Evolutionary conservation across 805 yeast species (phyloP), one percentile per base, ranked within the genome.

Genomic region (Kodamaea lidongshanica): DNA sequence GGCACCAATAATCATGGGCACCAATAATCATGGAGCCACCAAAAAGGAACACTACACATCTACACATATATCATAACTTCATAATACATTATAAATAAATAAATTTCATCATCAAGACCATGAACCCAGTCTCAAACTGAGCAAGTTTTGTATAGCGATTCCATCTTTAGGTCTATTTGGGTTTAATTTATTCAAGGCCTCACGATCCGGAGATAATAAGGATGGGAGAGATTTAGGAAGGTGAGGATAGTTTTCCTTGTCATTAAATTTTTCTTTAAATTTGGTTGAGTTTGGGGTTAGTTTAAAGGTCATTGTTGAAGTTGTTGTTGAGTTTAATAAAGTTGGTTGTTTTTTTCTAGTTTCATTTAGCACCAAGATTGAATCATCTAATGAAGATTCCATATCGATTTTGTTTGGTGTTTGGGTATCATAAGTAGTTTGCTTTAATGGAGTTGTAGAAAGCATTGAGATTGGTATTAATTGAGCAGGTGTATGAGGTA

Each of bases 271-370:
- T 12, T 50, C 42, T 7, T 54, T 56, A 34, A 50, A 38, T 21
- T 51, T 54, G 15, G 54, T 37, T 6, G 31, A 30, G 23, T 35
- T 48, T 11, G 62, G 50, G 32, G 51, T 52, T 40, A 61, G 55
- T 38, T 53, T 58, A 45, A 61, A 59, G 2, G 64, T 59, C 55
- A 52, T 51, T 13, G 59, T 56, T 5, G 52, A 45, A 19, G 56
- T 41, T 17, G 36, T 47, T 12, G 33, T 41, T 4, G 58, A 49
- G 40, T 56, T 57, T 19, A 57, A 47, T 19, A 44, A 45, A 13
- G 33, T 34, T 7, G 64, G 64, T 37, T 58, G 63, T 39, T 56
- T 57, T 40, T 58, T 57, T 18, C 48, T 53, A n/a, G 59, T 56
- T 39, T 56, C 50, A 22, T 41, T 45, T 12, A 46, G 40, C 7